Percentiles rank a stretch among this genome's conserved stretches.
These are phyloP conservation scores for Malus hybrid DNA, from an alignment of 331 rosid genomes.

Conservation along the genomic window DNA sequence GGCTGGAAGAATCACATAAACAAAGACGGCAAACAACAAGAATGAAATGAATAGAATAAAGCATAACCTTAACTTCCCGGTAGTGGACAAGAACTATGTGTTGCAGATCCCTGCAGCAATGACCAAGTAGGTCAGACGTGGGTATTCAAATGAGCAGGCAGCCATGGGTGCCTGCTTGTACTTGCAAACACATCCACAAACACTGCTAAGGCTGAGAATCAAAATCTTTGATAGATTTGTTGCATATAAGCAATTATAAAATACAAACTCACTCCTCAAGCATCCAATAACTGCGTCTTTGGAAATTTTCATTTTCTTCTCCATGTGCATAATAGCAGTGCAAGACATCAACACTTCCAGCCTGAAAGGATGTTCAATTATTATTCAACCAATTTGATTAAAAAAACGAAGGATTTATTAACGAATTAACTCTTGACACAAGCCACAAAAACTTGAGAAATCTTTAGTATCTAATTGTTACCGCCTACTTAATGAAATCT, in stretches of 20 bases:
- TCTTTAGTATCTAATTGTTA: neutral
- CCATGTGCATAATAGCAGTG: constrained; percentile 81
- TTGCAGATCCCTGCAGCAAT: constrained; percentile 60
- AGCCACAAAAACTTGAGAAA: neutral
- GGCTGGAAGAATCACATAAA: neutral
- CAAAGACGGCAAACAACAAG: neutral
- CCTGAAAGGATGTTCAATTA: constrained; percentile 27
- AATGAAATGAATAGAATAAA: neutral
- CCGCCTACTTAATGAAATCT: neutral
- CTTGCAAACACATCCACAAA: neutral
- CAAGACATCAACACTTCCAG: constrained; percentile 62
- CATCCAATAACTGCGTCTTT: constrained; percentile 76
- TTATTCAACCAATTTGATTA: constrained; percentile 11
- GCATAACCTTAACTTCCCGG: constrained; percentile 62
- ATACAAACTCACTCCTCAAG: constrained; percentile 59
- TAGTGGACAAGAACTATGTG: constrained; percentile 91
- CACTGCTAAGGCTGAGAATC: neutral
- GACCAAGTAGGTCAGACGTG: constrained; percentile 19
- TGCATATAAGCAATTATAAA: constrained; percentile 11
- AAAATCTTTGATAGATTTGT: neutral
- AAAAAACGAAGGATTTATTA: neutral
- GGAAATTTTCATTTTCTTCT: constrained; percentile 62
- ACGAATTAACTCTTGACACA: neutral
- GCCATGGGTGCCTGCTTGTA: no score
- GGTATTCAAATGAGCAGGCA: neutral